A percentile compares a stretch with the other conserved stretches of the same genome.
These are phyloP conservation scores for Apiotrichum akiyoshidainum DNA, from an alignment of 1,284 basidiomycete genomes.

Conservation along the genomic window DNA sequence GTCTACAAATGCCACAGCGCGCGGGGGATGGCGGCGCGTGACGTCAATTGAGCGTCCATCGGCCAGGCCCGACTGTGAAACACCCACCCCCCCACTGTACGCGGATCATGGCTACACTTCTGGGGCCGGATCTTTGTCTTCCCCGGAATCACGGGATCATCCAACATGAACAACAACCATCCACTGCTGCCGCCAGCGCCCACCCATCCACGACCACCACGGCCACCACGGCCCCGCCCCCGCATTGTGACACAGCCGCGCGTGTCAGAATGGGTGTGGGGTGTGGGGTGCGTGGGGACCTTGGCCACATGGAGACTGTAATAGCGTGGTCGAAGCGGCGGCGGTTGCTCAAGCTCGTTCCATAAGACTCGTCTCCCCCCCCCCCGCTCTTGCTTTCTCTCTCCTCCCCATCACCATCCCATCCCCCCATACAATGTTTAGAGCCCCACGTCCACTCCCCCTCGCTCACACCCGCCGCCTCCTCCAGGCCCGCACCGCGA, in stretches of 20 bases:
- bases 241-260: neutral
- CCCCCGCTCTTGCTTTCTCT: neutral
- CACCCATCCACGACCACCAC: too few relatives aligned
- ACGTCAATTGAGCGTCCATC: too few relatives aligned
- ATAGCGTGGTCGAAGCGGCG: neutral
- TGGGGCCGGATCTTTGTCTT: neutral
- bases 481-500: neutral
- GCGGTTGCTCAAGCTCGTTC: neutral
- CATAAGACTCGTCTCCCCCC: neutral
- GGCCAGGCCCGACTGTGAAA: too few relatives aligned
- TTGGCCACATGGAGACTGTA: neutral
- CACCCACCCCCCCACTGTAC: too few relatives aligned
- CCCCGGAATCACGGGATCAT: too few relatives aligned
- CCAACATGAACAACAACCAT: too few relatives aligned
- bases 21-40: too few relatives aligned
- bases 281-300: neutral
- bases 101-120: too few relatives aligned
- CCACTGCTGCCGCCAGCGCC: neutral
- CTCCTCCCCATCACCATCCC: neutral
- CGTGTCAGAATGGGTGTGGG: neutral
- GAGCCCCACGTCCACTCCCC: slow-evolving; percentile 7
- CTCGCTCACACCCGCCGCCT: slow-evolving; percentile 4
- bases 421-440: slow-evolving; percentile 11
- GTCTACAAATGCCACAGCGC: too few relatives aligned
- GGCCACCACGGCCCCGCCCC: neutral